A percentile compares a stretch with the other conserved stretches of the same genome.
Conservation (phyloP, 306 rosid species). For the Bauhinia variegata region DNA sequence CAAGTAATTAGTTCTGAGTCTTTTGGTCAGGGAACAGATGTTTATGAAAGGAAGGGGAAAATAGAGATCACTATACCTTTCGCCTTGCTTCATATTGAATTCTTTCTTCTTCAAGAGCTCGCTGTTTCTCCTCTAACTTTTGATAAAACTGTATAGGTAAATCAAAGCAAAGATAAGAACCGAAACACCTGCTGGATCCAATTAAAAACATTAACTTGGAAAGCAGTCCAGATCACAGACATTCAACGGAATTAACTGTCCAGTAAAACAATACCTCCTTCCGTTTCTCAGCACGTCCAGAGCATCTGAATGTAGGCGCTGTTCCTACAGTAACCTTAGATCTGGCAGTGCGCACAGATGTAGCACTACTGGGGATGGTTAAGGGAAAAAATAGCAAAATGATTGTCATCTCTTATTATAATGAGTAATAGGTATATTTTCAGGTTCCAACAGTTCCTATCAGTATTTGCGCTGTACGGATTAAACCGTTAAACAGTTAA, state of each 20-base stretch:
- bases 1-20: too few species aligned
- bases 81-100: constrained; percentile 73
- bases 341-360: constrained; percentile 68
- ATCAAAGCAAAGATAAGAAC: constrained; percentile 35
- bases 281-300: constrained; percentile 79
- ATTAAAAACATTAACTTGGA: constrained; percentile 1
- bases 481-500: constrained; percentile 34
- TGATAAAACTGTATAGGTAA: constrained; percentile 64
- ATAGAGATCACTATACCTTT: constrained; percentile 50
- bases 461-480: constrained; percentile 22
- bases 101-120: constrained; percentile 89
- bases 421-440: constrained; percentile 21
- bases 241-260: constrained; percentile 29
- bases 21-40: constrained; percentile 24
- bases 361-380: constrained; percentile 56
- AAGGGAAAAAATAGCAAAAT: constrained; percentile 51
- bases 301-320: constrained; percentile 76
- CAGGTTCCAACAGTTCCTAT: constrained; percentile 12
- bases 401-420: background rate
- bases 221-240: constrained; percentile 12
- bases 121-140: constrained; percentile 89
- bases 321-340: constrained; percentile 81
- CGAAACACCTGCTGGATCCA: constrained; percentile 34
- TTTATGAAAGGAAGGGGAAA: constrained; percentile 2
- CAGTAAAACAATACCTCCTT: constrained; percentile 70